Evolutionary conservation across 768 basidiomycete species (phyloP), one percentile per base, ranked within the genome.

Genomic region (Lactarius indigo): DNA sequence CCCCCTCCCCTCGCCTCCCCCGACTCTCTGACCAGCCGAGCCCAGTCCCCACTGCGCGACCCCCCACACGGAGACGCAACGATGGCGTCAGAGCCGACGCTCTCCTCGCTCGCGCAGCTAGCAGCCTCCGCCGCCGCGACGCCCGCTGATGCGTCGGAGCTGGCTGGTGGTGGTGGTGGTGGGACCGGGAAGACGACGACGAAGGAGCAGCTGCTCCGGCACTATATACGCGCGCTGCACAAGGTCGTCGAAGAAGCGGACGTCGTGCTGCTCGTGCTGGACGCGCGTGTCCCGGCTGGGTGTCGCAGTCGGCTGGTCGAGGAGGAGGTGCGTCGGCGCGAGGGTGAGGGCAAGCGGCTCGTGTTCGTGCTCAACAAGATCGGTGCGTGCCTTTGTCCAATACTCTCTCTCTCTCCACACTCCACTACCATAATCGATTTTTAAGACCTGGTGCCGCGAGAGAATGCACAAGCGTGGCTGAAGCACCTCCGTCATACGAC

Each of bases 361-460:
- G 87, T 99, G 2, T 93, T 94, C 62, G 93, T 98, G 3, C 76
- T 99, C n/a, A 98, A 98, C 77, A 98, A 99, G 79, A 91, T 97
- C 65, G 96, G 96, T 94, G 68, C 64, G 88, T 78, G n/a, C n/a
- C n/a, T 57, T 31, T 64, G 54, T 63, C 28, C n/a, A n/a, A n/a
- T n/a, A n/a, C n/a, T n/a, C n/a, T n/a, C n/a, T n/a, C n/a, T n/a
- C n/a, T n/a, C n/a, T n/a, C n/a, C n/a, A n/a, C n/a, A n/a, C n/a
- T n/a, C n/a, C n/a, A n/a, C n/a, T n/a, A n/a, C n/a, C n/a, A n/a
- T n/a, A n/a, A n/a, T n/a, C n/a, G n/a, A n/a, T n/a, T n/a, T n/a
- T n/a, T n/a, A n/a, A n/a, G 96, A 98, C 76, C 85, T 99, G 23
- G 89, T 98, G 13, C 94, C 96, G 5, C 83, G 87, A 57, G 84